phyloP scores from a whole-genome alignment of 345 rosid genomes.

The Citrus hindsii region DNA sequence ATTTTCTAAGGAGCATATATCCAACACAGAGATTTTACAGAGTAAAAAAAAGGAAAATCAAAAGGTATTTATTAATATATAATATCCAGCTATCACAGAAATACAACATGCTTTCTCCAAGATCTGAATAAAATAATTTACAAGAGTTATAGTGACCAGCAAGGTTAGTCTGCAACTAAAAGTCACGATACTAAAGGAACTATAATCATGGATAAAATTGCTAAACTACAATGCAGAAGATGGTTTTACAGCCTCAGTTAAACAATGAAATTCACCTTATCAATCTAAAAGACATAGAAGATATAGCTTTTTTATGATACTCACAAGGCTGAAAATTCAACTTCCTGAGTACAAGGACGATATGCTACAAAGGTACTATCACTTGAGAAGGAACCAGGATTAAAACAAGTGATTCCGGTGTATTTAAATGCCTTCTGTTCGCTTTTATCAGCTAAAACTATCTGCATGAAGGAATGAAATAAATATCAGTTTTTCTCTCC shows the following conservation, averaged over 20 bases:
- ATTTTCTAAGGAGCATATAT: background rate
- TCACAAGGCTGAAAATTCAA: slow-evolving; percentile 77
- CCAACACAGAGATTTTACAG: background rate
- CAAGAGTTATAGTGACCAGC: background rate
- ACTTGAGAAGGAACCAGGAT: slow-evolving; percentile 81
- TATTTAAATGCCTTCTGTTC: slow-evolving; percentile 78
- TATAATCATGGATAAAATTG: background rate
- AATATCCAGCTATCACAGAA: background rate
- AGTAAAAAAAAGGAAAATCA: background rate
- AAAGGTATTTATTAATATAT: background rate
- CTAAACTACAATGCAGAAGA: background rate
- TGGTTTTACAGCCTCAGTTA: background rate
- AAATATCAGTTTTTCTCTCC: background rate
- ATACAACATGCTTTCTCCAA: background rate
- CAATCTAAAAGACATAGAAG: slow-evolving; percentile 6
- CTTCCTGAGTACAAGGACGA: slow-evolving; percentile 75
- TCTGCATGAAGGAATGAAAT: slow-evolving; percentile 41
- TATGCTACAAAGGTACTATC: slow-evolving; percentile 78
- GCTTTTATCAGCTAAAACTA: slow-evolving; percentile 75
- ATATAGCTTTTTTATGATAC: background rate
- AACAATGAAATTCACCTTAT: background rate
- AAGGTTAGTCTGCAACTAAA: slow-evolving; percentile 1
- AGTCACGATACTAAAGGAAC: background rate
- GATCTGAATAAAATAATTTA: background rate
- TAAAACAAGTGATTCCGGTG: slow-evolving; percentile 81